Evolutionary conservation across 345 rosid species (phyloP), one percentile per base, ranked within the genome.

Genomic region (Microcos paniculata): DNA sequence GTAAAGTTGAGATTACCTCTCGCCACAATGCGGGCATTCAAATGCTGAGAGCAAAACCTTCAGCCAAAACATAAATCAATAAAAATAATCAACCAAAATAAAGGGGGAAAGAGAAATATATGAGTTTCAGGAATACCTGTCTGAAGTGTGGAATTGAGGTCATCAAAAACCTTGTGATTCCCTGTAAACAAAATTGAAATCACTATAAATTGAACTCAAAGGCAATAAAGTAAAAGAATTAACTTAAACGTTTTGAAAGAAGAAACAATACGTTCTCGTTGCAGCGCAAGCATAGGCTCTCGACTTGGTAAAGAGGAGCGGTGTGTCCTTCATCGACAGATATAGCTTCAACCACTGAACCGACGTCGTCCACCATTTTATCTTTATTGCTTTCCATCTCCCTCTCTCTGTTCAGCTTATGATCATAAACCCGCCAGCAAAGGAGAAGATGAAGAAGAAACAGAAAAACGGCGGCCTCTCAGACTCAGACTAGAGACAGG

Each of bases 251-350:
- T 18, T 3, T 24, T 23, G 26, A 71, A 0, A 16, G 16, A 53
- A 28, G 10, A n/a, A n/a, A 12, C 2, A 26, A 9, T 86, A 95
- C 99, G 33, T 96, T 96, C 68, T 90, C 90, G 35, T 84, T 82
- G 79, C 99, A 96, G 33, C 92, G 92, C 98, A 96, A 92, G 79
- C 99, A 96, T 76, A 93, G 91, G 79, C 99, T 96, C 77, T 93
- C 99, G 43, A 96, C 90, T 58, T 88, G 79, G 72, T 93, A 93
- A 35, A 93, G 91, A 42, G 98, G 98, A 77, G 89, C 88, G 72
- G 88, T 92, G 18, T 12, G 51, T 65, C 76, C 84, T 19, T 78
- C 90, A 51, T 82, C 92, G 0, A 80, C 82, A 7, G 97, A 81
- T 31, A 95, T 83, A 53, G 99, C 91, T 87, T 95, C 99, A 33